A percentile compares a stretch with the other conserved stretches of the same genome.
Conservation (phyloP, 2,329 filamentous ascomycete species). For the Epichloe bromicola region DNA sequence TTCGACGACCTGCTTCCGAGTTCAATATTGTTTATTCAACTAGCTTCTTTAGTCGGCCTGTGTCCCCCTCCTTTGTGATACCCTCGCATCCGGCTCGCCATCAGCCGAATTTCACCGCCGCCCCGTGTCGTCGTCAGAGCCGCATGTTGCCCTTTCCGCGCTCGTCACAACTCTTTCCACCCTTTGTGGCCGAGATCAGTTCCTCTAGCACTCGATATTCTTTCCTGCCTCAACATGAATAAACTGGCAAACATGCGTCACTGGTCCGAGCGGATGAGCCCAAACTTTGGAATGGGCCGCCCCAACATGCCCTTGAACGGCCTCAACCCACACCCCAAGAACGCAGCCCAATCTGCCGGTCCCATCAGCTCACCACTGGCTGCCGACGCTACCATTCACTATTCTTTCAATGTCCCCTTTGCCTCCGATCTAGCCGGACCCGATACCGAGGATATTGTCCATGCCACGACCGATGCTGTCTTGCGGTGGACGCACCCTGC, state of each 20-base stretch:
- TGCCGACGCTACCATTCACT: conserved; percentile 68
- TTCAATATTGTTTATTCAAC: not conserved
- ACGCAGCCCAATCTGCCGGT: conserved; percentile 35
- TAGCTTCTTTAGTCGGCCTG: not conserved
- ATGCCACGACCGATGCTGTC: conserved; percentile 78
- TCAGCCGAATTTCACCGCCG: conserved; percentile 14
- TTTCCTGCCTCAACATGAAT: conserved; percentile 42
- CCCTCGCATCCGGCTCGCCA: conserved; percentile 14
- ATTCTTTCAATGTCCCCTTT: conserved; percentile 96
- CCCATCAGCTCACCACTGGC: conserved; percentile 55
- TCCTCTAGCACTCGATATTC: not conserved
- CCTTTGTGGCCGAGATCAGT: conserved; percentile 4
- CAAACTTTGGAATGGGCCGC: conserved; percentile 52
- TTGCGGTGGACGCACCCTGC: conserved; percentile 89
- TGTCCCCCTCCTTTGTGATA: conserved; percentile 7
- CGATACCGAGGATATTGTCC: conserved; percentile 86
- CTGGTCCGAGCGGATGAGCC: conserved; percentile 58
- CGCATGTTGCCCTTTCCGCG: conserved; percentile 4
- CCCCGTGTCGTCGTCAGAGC: conserved; percentile 1
- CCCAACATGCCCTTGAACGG: conserved; percentile 42
- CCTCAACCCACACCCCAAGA: conserved; percentile 46
- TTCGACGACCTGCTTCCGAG: conserved; percentile 5
- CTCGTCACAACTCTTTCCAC: not conserved
- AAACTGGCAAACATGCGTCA: conserved; percentile 60
- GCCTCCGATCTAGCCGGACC: conserved; percentile 84